These are phyloP conservation scores for Apophysomyces ossiformis DNA, from an alignment of 371 early-diverging fungal species.

Conservation along the genomic window DNA sequence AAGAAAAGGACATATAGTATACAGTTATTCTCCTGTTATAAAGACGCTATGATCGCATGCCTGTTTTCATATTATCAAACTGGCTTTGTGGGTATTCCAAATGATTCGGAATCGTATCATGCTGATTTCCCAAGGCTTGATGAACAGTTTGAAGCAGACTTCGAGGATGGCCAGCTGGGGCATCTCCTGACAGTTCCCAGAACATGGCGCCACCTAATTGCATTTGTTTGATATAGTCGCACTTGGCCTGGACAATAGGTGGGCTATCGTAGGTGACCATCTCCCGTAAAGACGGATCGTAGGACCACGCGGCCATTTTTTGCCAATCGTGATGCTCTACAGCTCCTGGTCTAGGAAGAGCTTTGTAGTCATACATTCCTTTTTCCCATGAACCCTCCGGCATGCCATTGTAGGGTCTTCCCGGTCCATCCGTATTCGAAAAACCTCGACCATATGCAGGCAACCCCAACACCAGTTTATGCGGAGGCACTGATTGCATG, in stretches of 20 bases:
- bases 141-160: slow-evolving; percentile 48
- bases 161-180: slow-evolving; percentile 42
- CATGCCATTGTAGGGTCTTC: slow-evolving; percentile 55
- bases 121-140: slow-evolving; percentile 33
- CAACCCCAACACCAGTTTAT: slow-evolving; percentile 78
- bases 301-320: slow-evolving; percentile 75
- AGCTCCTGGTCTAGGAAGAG: slow-evolving; percentile 69
- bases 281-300: slow-evolving; percentile 66
- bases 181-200: slow-evolving; percentile 80
- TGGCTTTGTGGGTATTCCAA: slow-evolving; percentile 50
- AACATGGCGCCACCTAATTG: slow-evolving; percentile 85
- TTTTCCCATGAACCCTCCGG: slow-evolving; percentile 84
- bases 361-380: slow-evolving; percentile 81
- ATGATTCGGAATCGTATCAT: slow-evolving; percentile 55
- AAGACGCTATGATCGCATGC: neutral
- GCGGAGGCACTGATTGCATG: slow-evolving; percentile 63
- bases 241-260: slow-evolving; percentile 70
- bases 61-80: slow-evolving; percentile 54
- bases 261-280: slow-evolving; percentile 88
- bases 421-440: slow-evolving; percentile 35
- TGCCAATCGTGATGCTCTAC: slow-evolving; percentile 68
- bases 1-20: too few relatives aligned
- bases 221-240: slow-evolving; percentile 68
- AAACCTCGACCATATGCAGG: slow-evolving; percentile 85
- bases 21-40: too few relatives aligned